These are phyloP conservation scores for Alternaria metachromatica DNA, from an alignment of 2,329 filamentous ascomycete genomes.

Conservation along the genomic window DNA sequence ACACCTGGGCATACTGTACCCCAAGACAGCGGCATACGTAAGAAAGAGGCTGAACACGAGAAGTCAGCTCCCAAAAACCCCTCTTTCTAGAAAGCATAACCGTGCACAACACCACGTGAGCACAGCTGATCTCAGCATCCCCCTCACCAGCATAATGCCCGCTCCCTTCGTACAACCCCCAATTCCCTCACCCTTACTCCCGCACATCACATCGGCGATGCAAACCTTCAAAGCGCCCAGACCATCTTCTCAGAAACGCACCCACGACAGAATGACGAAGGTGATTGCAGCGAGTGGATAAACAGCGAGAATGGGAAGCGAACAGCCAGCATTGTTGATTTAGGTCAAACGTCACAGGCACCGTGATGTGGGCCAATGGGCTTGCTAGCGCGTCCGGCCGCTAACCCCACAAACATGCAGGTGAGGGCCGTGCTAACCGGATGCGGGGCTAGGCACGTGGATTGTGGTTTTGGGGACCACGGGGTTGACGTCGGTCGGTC, in stretches of 20 bases:
- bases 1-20: background rate
- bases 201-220: background rate
- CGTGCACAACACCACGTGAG: background rate
- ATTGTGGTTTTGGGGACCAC: slow-evolving; percentile 1
- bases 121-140: background rate
- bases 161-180: background rate
- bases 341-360: slow-evolving; percentile 8
- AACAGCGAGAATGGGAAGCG: background rate
- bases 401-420: background rate
- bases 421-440: background rate
- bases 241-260: background rate
- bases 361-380: slow-evolving; percentile 7
- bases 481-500: slow-evolving; percentile 7
- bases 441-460: background rate
- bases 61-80: background rate
- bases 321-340: background rate
- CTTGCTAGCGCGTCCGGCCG: background rate
- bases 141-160: background rate
- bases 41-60: background rate
- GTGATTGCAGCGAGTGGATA: background rate
- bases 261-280: background rate
- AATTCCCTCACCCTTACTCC: background rate
- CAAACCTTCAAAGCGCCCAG: background rate
- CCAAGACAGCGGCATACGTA: background rate
- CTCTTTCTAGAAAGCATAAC: background rate